These are phyloP conservation scores for Microdochium nivale DNA, from an alignment of 2,329 filamentous ascomycete species.

Conservation along the genomic window DNA sequence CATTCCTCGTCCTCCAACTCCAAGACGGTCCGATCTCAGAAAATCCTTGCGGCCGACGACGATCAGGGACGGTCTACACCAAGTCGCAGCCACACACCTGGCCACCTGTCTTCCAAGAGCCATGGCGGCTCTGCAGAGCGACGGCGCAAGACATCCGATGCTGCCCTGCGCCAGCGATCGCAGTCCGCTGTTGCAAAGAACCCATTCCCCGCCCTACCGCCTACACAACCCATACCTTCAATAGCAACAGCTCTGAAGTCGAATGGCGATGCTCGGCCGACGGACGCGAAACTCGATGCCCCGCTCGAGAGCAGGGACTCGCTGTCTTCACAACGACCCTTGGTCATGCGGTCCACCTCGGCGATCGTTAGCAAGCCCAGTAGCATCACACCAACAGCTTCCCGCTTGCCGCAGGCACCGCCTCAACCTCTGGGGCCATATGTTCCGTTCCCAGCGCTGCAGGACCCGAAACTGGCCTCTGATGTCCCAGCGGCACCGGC, in stretches of 20 bases:
- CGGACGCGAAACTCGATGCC: neutral
- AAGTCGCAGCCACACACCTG: conserved; percentile 52
- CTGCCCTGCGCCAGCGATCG: conserved; percentile 44
- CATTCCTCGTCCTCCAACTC: conserved; percentile 24
- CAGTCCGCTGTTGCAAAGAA: conserved; percentile 35
- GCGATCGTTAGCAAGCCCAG: conserved; percentile 32
- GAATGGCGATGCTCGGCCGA: neutral
- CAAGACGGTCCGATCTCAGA: conserved; percentile 44
- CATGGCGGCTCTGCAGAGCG: conserved; percentile 27
- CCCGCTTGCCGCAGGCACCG: conserved; percentile 11
- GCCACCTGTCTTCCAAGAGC: conserved; percentile 51
- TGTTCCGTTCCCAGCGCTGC: conserved; percentile 46
- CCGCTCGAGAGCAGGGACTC: conserved; percentile 2
- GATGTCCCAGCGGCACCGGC: conserved; percentile 56
- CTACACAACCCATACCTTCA: conserved; percentile 15
- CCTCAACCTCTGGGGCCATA: conserved; percentile 29
- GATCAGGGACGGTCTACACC: conserved; percentile 23
- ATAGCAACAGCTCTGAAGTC: conserved; percentile 15
- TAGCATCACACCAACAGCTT: conserved; percentile 4
- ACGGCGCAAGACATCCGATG: conserved; percentile 41
- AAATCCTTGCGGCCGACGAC: conserved; percentile 33
- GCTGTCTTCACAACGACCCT: conserved; percentile 27
- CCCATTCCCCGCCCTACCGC: conserved; percentile 16
- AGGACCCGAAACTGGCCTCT: conserved; percentile 44
- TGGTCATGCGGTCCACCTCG: conserved; percentile 43